phyloP scores from a whole-genome alignment of 1,284 basidiomycete species.

The Cryptococcus sp. region DNA sequence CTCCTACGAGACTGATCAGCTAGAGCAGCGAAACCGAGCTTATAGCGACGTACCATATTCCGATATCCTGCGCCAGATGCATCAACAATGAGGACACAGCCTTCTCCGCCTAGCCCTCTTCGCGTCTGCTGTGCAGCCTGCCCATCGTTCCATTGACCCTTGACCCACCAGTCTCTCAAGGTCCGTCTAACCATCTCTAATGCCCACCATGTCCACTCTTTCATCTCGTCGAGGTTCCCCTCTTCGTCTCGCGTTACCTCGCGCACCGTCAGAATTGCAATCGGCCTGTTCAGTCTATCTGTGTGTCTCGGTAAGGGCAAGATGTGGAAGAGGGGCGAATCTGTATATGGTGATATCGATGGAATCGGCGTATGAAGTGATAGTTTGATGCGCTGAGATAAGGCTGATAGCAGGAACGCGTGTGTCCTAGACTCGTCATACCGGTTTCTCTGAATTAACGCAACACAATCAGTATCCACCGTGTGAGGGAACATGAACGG shows the following conservation, averaged over 20 bases:
- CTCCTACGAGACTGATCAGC: slow-evolving; percentile 34
- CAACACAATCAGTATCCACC: background rate
- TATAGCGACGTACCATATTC: slow-evolving; percentile 44
- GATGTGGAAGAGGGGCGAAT: slow-evolving; percentile 36
- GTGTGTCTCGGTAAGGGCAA: slow-evolving; percentile 39
- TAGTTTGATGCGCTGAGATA: slow-evolving; percentile 26
- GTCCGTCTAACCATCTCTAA: slow-evolving; percentile 42
- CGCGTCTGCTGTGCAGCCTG: background rate
- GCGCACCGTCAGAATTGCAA: slow-evolving; percentile 43
- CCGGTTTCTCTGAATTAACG: slow-evolving; percentile 33
- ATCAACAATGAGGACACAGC: slow-evolving; percentile 47
- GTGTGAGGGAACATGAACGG: background rate
- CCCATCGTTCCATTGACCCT: slow-evolving; percentile 13
- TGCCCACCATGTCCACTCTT: slow-evolving; percentile 50
- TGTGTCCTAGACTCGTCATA: slow-evolving; percentile 39
- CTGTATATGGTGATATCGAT: slow-evolving; percentile 26
- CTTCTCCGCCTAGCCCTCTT: slow-evolving; percentile 34
- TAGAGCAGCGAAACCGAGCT: background rate
- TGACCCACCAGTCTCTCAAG: slow-evolving; percentile 41
- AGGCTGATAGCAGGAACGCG: slow-evolving; percentile 24
- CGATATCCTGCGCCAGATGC: slow-evolving; percentile 48
- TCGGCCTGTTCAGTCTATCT: slow-evolving; percentile 40
- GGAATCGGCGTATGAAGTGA: slow-evolving; percentile 38
- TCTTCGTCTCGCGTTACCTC: slow-evolving; percentile 39
- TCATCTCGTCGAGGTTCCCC: slow-evolving; percentile 43